Percentiles rank a stretch among this genome's conserved stretches.
phyloP scores from a whole-genome alignment of 2,329 filamentous ascomycete species.

The Penicillium glabrum region DNA sequence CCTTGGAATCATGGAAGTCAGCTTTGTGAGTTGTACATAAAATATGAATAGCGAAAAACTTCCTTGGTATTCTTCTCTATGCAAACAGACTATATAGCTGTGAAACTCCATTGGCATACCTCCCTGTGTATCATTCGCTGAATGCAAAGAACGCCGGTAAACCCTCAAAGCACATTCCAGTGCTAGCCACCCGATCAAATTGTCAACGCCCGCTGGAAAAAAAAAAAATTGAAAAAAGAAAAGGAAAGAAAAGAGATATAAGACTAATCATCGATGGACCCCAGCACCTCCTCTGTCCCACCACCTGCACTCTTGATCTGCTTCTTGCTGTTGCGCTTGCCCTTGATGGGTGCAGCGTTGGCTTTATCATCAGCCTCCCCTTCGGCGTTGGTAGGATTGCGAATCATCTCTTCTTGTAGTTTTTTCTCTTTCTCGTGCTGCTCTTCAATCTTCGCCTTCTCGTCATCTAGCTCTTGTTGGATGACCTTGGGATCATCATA shows the following conservation, averaged over 20 bases:
- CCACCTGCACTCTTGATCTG: constrained; percentile 27
- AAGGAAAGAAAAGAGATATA: neutral
- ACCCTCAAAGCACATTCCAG: neutral
- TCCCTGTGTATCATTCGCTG: neutral
- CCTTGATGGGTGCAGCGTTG: constrained; percentile 25
- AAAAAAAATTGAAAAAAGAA: neutral
- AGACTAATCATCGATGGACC: constrained; percentile 39
- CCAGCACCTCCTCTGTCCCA: constrained; percentile 43
- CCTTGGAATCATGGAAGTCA: too few relatives aligned
- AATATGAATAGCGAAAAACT: neutral
- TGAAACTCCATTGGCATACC: neutral
- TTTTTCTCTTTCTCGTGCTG: constrained; percentile 47
- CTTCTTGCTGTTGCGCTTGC: constrained; percentile 36
- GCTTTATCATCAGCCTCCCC: constrained; percentile 31
- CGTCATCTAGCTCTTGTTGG: constrained; percentile 44
- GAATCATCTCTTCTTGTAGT: constrained; percentile 44
- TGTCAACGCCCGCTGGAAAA: neutral
- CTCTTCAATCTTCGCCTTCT: constrained; percentile 48
- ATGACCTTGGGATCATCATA: constrained; percentile 43
- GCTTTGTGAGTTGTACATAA: neutral
- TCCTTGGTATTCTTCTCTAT: neutral
- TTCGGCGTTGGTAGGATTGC: constrained; percentile 38
- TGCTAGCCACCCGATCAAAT: neutral
- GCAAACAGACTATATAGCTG: neutral
- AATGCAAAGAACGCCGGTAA: neutral